phyloP scores from a whole-genome alignment of 2,329 filamentous ascomycete species.

The Trichoderma atrobrunneum region DNA sequence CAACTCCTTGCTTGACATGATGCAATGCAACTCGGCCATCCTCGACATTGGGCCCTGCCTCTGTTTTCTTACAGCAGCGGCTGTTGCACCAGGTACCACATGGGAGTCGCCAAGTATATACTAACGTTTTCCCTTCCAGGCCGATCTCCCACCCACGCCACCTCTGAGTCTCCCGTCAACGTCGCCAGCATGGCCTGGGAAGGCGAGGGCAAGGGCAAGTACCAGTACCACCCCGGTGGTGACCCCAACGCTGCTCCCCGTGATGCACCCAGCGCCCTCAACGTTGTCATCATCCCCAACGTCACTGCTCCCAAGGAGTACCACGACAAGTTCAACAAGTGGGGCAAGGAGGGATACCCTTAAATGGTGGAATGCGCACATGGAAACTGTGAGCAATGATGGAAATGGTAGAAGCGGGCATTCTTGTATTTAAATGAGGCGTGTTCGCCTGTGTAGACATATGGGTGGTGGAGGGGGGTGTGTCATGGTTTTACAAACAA shows the following conservation, averaged over 20 bases:
- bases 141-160: conserved; percentile 78
- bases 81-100: neutral
- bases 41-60: neutral
- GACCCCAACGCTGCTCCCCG: conserved; percentile 71
- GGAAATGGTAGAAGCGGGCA: neutral
- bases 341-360: conserved; percentile 91
- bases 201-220: conserved; percentile 62
- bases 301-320: conserved; percentile 89
- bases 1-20: neutral
- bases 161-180: conserved; percentile 74
- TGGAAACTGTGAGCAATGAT: neutral
- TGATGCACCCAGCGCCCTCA: conserved; percentile 92
- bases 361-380: conserved; percentile 37
- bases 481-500: neutral
- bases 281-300: conserved; percentile 90
- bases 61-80: neutral
- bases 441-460: conserved; percentile 17
- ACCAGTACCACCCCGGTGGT: conserved; percentile 81
- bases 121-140: conserved; percentile 44
- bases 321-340: conserved; percentile 99
- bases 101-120: neutral
- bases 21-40: neutral
- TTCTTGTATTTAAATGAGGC: conserved; percentile 7
- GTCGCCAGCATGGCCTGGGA: conserved; percentile 92
- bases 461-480: neutral